Evolutionary conservation across 306 rosid genomes (phyloP).

Genomic region (Inga laurina): DNA sequence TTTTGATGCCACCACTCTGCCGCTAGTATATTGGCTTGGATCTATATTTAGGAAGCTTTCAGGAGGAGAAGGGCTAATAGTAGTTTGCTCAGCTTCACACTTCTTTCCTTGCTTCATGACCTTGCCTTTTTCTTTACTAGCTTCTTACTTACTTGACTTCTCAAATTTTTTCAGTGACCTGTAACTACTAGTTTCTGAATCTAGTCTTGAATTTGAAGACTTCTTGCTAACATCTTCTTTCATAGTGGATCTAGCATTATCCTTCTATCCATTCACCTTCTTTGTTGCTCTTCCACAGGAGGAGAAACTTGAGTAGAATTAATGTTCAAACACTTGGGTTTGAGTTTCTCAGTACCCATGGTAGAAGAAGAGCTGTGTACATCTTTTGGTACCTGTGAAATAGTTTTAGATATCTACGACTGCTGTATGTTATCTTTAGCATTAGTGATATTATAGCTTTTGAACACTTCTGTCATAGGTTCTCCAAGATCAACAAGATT

Average conservation of each 20-base stretch:
- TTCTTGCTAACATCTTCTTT: conserved; percentile 47
- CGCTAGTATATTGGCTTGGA: too few species aligned
- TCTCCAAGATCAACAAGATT: conserved; percentile 55
- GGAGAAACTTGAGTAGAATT: conserved; percentile 44
- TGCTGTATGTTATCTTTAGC: conserved; percentile 53
- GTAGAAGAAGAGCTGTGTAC: conserved; percentile 59
- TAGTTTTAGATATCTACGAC: conserved; percentile 62
- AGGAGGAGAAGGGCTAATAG: too few species aligned
- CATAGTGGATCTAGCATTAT: conserved; percentile 37
- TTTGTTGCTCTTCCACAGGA: conserved; percentile 41
- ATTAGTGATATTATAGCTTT: conserved; percentile 44
- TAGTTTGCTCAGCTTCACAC: conserved; percentile 40
- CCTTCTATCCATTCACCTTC: conserved; percentile 45
- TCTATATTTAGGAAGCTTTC: too few species aligned
- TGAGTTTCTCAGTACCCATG: conserved; percentile 46
- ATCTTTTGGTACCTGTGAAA: conserved; percentile 66
- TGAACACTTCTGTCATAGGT: conserved; percentile 56
- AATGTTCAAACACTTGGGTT: conserved; percentile 55
- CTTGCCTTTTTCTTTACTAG: conserved; percentile 45
- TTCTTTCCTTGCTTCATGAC: too few species aligned
- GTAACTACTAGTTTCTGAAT: conserved; percentile 37
- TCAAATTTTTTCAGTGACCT: conserved; percentile 50
- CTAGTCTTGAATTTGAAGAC: conserved; percentile 45
- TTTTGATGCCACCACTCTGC: too few species aligned
- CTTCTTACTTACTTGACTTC: conserved; percentile 52